Base-by-base conservation (phyloP, 2,329 filamentous ascomycete species). In the Chaetomiaceae sp. region DNA sequence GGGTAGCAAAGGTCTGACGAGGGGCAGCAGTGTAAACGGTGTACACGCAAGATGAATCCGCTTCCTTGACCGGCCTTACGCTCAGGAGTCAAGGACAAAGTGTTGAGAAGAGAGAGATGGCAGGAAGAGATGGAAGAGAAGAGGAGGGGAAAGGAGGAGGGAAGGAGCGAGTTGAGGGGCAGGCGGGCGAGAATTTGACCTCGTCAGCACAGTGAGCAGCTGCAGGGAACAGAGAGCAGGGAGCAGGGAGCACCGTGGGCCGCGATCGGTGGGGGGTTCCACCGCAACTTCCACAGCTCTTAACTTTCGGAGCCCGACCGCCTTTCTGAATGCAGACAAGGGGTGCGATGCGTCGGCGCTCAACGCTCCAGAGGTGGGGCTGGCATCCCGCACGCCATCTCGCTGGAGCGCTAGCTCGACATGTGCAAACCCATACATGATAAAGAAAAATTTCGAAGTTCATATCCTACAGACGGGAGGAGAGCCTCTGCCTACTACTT, bases 291-390 rank as follows among this genome's bases (percentile, higher is more conserved):
- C 26, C 40, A 39, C 43, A 52, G 22, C 6, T 24, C 45, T 40
- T 41, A 50, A 41, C 40, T 50, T 44, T 51, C 52, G 47, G 52
- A 52, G 52, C 45, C 52, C 49, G 49, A 54, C 47, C 47, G 32
- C 36, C 32, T 38, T 41, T 24, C 6, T 5, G 22, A 24, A 32
- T 11, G 29, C 12, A n/a, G 7, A 14, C 12, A 32, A 6, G 29
- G 29, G 29, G 15, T 3, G 11, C 4, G 7, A 5, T 12, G 29
- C 14, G 6, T 30, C 11, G 29, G 15, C 29, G 6, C 12, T 32
- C 29, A n/a, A 32, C n/a, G 4, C n/a, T n/a, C n/a, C n/a, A n/a
- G n/a, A n/a, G n/a, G n/a, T n/a, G n/a, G n/a, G n/a, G n/a, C n/a
- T n/a, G n/a, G n/a, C n/a, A n/a, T n/a, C n/a, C n/a, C n/a, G n/a